Evolutionary conservation across 208 protist species (phyloP).

Genomic region (Zelonia costaricensis): DNA sequence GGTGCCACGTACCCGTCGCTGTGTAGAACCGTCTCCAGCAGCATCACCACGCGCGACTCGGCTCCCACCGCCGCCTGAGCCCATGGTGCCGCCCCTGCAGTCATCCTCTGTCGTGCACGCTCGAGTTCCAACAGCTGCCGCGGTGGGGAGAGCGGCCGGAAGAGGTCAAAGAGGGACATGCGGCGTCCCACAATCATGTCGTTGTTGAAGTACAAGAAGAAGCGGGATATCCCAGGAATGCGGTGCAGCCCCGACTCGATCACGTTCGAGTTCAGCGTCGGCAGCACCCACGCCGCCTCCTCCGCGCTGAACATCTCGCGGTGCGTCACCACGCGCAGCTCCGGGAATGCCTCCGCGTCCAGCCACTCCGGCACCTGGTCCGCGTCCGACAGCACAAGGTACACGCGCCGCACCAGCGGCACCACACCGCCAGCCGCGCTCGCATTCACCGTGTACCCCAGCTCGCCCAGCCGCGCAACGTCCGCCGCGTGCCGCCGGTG

Average conservation of each 20-base stretch:
- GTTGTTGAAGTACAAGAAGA: conserved; percentile 53
- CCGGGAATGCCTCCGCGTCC: conserved; percentile 27
- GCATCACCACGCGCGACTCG: background rate
- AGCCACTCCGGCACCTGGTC: conserved; percentile 50
- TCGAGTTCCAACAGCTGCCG: conserved; percentile 21
- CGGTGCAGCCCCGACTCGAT: conserved; percentile 47
- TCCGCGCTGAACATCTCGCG: conserved; percentile 32
- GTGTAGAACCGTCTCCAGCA: conserved; percentile 30
- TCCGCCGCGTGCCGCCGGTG: conserved; percentile 19
- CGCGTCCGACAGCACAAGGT: conserved; percentile 35
- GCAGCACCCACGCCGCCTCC: conserved; percentile 20
- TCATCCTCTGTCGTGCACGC: background rate
- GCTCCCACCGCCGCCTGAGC: background rate
- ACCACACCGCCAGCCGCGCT: conserved; percentile 10
- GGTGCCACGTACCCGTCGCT: conserved; percentile 10
- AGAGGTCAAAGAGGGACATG: conserved; percentile 48
- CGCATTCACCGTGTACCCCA: conserved; percentile 26
- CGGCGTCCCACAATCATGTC: conserved; percentile 46
- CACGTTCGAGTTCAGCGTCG: conserved; percentile 41
- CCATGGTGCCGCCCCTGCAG: background rate
- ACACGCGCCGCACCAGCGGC: conserved; percentile 33
- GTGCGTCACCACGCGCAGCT: conserved; percentile 43
- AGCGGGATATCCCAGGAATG: conserved; percentile 42
- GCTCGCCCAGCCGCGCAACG: conserved; percentile 21
- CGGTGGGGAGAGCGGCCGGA: conserved; percentile 38